A percentile compares a stretch with the other conserved stretches of the same genome.
Conservation (phyloP, 2,329 filamentous ascomycete genomes). For the Diplodia corticola region DNA sequence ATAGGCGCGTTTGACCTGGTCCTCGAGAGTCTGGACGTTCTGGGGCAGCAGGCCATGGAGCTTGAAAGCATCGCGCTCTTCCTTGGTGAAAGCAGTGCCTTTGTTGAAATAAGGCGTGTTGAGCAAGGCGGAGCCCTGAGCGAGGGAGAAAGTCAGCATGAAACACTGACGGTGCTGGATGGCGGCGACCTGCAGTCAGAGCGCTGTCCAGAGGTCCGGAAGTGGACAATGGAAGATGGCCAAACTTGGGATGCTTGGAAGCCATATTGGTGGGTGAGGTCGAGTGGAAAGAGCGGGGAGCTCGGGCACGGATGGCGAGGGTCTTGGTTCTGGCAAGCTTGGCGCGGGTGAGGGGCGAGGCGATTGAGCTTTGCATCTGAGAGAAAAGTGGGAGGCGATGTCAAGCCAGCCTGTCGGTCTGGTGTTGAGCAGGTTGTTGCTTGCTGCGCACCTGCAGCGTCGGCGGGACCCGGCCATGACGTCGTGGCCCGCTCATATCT, state of each 20-base stretch:
- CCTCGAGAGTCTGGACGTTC: constrained; percentile 71
- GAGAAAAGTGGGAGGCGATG: not conserved
- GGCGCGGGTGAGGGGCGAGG: not conserved
- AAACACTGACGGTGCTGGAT: not conserved
- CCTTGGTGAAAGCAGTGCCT: constrained; percentile 71
- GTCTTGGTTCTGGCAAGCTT: not conserved
- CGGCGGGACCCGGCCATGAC: not conserved
- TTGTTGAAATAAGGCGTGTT: constrained; percentile 75
- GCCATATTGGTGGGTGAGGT: constrained; percentile 1
- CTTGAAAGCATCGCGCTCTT: constrained; percentile 69
- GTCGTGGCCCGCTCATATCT: not conserved
- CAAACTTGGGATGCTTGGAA: constrained; percentile 34
- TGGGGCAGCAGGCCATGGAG: constrained; percentile 72
- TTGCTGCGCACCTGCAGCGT: not conserved
- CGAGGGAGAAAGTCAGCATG: not conserved
- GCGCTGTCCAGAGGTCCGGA: constrained; percentile 44
- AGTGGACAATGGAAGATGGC: constrained; percentile 43
- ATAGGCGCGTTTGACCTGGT: constrained; percentile 76
- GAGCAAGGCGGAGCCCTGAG: constrained; percentile 53
- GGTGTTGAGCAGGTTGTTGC: not conserved
- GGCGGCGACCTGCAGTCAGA: constrained; percentile 35
- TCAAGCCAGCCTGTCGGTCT: not conserved
- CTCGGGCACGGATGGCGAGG: not conserved
- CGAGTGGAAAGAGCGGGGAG: not conserved
- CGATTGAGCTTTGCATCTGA: not conserved